Evolutionary conservation across 805 yeast genomes (phyloP).

Genomic region (Groenewaldozyma tartarivorans): DNA sequence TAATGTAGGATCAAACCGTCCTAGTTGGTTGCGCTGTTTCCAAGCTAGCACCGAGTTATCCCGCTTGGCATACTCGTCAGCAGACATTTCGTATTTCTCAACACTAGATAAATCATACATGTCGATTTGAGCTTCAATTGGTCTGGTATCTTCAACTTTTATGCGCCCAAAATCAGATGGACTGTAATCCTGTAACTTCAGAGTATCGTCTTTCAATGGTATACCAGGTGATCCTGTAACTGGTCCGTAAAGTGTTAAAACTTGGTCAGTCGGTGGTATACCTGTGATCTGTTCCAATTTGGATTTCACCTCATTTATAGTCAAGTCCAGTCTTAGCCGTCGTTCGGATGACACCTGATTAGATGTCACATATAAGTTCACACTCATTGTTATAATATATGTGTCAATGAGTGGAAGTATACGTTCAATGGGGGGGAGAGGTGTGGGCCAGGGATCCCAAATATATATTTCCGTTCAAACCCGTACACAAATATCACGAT

Average conservation of each 20-base stretch:
- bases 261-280: constrained; percentile 46
- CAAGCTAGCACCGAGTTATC: constrained; percentile 61
- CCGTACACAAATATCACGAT: no score
- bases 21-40: constrained; percentile 62
- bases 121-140: constrained; percentile 21
- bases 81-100: constrained; percentile 40
- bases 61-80: constrained; percentile 52
- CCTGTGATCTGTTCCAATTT: constrained; percentile 68
- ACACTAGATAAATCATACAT: constrained; percentile 27
- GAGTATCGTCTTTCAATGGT: constrained; percentile 3
- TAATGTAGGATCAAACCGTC: constrained; percentile 55
- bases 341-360: constrained; percentile 61
- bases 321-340: constrained; percentile 54
- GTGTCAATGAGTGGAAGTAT: no score
- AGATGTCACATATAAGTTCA: constrained; percentile 41
- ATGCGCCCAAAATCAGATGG: constrained; percentile 36
- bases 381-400: no score
- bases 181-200: constrained; percentile 19
- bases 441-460: no score
- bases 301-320: constrained; percentile 40
- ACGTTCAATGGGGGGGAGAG: no score
- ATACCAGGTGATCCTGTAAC: constrained; percentile 8
- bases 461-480: no score
- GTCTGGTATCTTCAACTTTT: constrained; percentile 34
- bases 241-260: constrained; percentile 25